Base-by-base conservation (phyloP, 805 yeast species). In the Naumovozyma baii region DNA sequence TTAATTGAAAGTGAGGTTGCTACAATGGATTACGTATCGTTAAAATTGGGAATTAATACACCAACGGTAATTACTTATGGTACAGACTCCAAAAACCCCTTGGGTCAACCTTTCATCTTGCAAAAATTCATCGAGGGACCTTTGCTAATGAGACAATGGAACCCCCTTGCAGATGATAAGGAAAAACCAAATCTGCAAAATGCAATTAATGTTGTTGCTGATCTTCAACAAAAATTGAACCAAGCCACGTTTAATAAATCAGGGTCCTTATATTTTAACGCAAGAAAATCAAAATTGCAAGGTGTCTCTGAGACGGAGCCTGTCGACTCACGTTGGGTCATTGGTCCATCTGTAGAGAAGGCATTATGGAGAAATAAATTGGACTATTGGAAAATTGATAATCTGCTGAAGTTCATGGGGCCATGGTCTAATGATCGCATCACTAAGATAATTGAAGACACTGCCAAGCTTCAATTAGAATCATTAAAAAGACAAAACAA, bases 1-100 rank as follows among this genome's bases (percentile, higher is more conserved):
- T 79, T 84, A 50, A 69, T 90, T 53, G 78, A 82, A 58, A 77
- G 87, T 57, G 98, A 90, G 62, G 96, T 80, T 39, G 98, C 98
- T 16, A 90, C 97, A 1, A 68, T 84, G 69, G 97, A 90, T 62
- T 92, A 83, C 60, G 69, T 80, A 40, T 60, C 68, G 28, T 61
- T 73, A 47, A 84, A 85, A 55, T 63, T 83, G 39, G 77, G 76
- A 1, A 60, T 82, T 36, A 70, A 73, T 18, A 83, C 83, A 33
- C 96, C 96, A 32, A 76, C 74, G 50, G 83, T 84, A 10, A 64
- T 76, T 40, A 68, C 74, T 55, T 83, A 77, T 54, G 85, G 86
- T 42, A 68, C 74, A 20, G 71, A 74, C 34, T 62, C 68, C 17
- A 61, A 73, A 34, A 90, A 88, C 57, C 70, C 77, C 12, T 54